Conservation (phyloP, 2,329 filamentous ascomycete genomes). For the Penicillium sclerotigenum region DNA sequence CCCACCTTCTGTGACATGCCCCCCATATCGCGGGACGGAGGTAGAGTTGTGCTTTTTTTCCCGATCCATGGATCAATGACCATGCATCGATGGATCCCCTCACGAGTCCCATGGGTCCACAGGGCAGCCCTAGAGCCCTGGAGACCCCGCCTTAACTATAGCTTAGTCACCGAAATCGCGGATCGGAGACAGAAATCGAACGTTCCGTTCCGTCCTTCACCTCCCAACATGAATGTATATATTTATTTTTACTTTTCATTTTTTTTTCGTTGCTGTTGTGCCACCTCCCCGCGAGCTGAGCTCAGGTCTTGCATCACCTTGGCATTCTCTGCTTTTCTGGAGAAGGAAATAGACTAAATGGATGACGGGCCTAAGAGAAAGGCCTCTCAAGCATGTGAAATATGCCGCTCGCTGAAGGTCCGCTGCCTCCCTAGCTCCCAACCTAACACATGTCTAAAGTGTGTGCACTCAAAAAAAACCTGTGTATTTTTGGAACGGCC, state of each 20-base stretch:
- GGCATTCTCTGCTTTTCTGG: not conserved
- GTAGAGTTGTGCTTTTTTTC: not conserved
- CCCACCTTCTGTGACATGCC: not conserved
- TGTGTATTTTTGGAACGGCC: not conserved
- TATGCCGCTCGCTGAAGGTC: conserved; percentile 1
- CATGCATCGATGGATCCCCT: no score
- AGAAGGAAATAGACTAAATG: not conserved
- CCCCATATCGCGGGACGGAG: not conserved
- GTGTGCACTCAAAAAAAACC: not conserved
- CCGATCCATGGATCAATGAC: not conserved
- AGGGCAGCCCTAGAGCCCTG: not conserved
- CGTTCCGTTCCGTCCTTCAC: not conserved
- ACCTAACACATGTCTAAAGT: not conserved
- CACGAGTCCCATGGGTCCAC: not conserved
- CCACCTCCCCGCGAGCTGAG: not conserved
- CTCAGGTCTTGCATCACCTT: not conserved
- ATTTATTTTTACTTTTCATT: not conserved
- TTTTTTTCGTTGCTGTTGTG: not conserved
- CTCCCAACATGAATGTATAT: not conserved
- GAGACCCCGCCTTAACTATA: not conserved
- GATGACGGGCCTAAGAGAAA: not conserved
- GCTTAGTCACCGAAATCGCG: not conserved
- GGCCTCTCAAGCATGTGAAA: not conserved
- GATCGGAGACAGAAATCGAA: not conserved
- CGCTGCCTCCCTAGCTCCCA: not conserved